A percentile compares a stretch with the other conserved stretches of the same genome.
phyloP scores from a whole-genome alignment of 108 stramenopile species.

The Skeletonema grethae region DNA sequence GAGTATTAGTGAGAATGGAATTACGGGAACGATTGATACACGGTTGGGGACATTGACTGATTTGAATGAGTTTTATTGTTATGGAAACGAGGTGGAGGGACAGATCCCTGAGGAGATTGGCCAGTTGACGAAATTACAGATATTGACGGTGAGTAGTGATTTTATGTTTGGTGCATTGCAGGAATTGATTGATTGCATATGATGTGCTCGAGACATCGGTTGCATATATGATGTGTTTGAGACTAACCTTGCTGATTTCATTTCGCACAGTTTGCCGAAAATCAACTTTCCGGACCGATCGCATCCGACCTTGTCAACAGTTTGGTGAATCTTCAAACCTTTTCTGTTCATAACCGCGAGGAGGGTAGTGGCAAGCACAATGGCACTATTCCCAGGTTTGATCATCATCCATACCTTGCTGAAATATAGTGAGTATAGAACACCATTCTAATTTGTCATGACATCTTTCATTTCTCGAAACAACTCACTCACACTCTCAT shows the following conservation, averaged over 20 bases:
- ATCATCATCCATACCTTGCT: constrained; percentile 40
- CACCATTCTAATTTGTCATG: not conserved
- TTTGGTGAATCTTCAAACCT: constrained; percentile 39
- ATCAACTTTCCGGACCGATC: constrained; percentile 58
- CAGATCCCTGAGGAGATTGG: constrained; percentile 55
- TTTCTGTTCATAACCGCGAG: constrained; percentile 49
- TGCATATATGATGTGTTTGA: not conserved
- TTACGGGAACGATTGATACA: constrained; percentile 53
- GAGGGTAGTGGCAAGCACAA: constrained; percentile 27
- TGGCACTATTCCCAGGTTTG: constrained; percentile 39
- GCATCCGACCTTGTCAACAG: constrained; percentile 32
- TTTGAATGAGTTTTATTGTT: constrained; percentile 58
- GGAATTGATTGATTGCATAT: not conserved
- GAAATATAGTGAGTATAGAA: constrained; percentile 40
- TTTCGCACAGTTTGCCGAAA: constrained; percentile 50
- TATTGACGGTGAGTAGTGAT: constrained; percentile 40
- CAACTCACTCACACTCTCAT: not conserved
- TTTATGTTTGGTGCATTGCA: not conserved
- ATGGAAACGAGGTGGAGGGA: constrained; percentile 57
- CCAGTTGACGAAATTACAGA: constrained; percentile 44
- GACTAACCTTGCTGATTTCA: not conserved
- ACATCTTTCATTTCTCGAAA: not conserved
- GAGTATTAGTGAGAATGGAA: constrained; percentile 39
- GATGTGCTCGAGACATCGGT: not conserved
- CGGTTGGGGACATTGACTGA: constrained; percentile 35